Evolutionary conservation across 805 yeast species (phyloP).

Genomic region (Candida boidinii): DNA sequence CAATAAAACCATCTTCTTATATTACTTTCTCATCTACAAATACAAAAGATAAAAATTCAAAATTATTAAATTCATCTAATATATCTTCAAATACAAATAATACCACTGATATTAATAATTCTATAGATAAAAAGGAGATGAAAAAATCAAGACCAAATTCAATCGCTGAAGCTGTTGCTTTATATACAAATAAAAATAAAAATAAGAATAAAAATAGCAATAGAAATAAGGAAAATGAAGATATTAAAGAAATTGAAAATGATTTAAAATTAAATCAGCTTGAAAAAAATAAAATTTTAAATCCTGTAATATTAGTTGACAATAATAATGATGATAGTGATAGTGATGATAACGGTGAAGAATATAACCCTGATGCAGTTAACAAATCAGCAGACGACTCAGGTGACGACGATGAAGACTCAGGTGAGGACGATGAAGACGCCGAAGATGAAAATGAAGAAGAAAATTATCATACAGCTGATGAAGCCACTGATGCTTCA

Average conservation of each 20-base stretch:
- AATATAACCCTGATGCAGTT: constrained; percentile 1
- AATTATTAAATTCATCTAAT: background rate
- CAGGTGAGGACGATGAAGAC: constrained; percentile 4
- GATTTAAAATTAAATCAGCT: constrained; percentile 12
- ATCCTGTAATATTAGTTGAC: constrained; percentile 4
- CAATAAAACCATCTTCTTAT: constrained; percentile 41
- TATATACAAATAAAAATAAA: constrained; percentile 42
- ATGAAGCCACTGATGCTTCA: constrained; percentile 8
- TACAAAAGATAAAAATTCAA: constrained; percentile 1
- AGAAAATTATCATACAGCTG: constrained; percentile 23
- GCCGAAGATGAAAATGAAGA: constrained; percentile 16
- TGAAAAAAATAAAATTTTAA: background rate
- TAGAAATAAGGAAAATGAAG: constrained; percentile 7
- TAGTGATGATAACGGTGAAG: background rate
- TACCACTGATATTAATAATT: background rate
- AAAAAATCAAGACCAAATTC: constrained; percentile 28
- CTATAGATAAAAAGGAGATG: background rate
- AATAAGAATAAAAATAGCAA: constrained; percentile 6
- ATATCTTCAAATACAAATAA: background rate
- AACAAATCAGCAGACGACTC: background rate
- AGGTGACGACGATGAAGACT: background rate
- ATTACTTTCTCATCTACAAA: constrained; percentile 24
- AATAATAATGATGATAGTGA: constrained; percentile 4
- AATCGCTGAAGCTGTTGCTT: constrained; percentile 52
- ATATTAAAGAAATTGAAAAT: constrained; percentile 23